Evolutionary conservation across 2,329 filamentous ascomycete genomes (phyloP), one percentile per base, ranked within the genome.

Genomic region (Arthrobotrys musiformis): DNA sequence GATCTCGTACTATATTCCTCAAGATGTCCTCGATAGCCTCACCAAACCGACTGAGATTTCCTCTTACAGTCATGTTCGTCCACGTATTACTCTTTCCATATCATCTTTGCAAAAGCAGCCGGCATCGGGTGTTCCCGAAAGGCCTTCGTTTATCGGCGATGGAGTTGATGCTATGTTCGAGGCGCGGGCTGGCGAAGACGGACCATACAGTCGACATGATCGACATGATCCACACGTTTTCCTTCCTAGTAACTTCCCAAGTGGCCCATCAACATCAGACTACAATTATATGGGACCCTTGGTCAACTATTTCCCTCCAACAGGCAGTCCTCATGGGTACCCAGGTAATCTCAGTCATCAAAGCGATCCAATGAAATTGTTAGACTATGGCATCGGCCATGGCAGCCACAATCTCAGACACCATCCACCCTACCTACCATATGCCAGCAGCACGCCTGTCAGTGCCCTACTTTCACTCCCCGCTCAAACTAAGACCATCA

Each of bases 1-100:
- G 62, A 93, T 97, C 44, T 94, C 91, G 15, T 97, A 97, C 82
- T 97, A 97, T 85, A 92, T 86, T 48, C 87, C 94, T 11, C 89
- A 92, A 4, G 93, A 97, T 82, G 91, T 93, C n/a, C 86, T 89
- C 80, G 85, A 86, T 52, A 86, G 87, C n/a, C 85, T 94, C 9
- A 84, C 82, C 28, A 87, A 88, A 0, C 92, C 92, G 0, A 84
- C 86, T 0, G 86, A 88, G 66, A 86, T 89, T 72, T 28, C 60
- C n/a, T 54, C 40, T 2, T 77, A 77, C 11, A 42, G 22, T 26
- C 58, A 67, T 52, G 67, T 77, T 11, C 44, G 60, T 60, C 66
- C 73, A 33, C 66, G 72, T 22, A 48, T 17, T 13, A 64, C 72
- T 22, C 52, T 77, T 0, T 77, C 70, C 50, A 70, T 77, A 30